Evolutionary conservation across 129 eudicot species (phyloP).

Genomic region (Heracleum sosnowskyi): DNA sequence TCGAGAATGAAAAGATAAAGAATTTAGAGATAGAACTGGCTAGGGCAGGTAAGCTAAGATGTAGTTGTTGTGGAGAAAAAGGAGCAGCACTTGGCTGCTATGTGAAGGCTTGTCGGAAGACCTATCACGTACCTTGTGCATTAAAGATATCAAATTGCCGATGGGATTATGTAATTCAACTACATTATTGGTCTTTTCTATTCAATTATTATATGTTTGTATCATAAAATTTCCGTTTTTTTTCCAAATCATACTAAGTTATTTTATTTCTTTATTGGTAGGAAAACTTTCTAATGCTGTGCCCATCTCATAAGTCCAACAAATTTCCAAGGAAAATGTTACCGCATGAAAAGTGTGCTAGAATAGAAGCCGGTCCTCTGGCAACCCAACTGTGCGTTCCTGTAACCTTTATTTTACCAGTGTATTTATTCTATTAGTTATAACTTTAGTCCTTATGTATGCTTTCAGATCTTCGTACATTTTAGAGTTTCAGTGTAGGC

Average conservation of each 20-base stretch:
- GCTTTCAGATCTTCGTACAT: background rate
- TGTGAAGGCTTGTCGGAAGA: constrained; percentile 51
- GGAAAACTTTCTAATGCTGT: constrained; percentile 57
- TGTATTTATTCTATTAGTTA: background rate
- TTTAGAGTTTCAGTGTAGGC: constrained; percentile 2
- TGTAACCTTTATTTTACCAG: background rate
- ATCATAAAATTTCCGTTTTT: background rate
- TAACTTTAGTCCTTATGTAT: background rate
- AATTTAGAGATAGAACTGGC: constrained; percentile 68
- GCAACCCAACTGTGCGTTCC: constrained; percentile 17
- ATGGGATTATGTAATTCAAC: constrained; percentile 76
- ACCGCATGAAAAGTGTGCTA: constrained; percentile 25
- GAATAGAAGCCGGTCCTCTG: constrained; percentile 10
- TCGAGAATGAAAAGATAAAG: constrained; percentile 28
- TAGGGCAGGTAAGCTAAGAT: constrained; percentile 76
- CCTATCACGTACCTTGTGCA: constrained; percentile 88
- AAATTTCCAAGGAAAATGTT: constrained; percentile 69
- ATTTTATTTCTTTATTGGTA: constrained; percentile 10
- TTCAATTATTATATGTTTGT: background rate
- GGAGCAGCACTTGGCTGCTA: constrained; percentile 96
- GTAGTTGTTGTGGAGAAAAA: constrained; percentile 58
- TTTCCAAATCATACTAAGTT: background rate
- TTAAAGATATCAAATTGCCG: constrained; percentile 45
- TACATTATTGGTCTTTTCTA: background rate
- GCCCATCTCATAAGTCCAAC: constrained; percentile 54